Conservation (phyloP, 768 basidiomycete genomes). For the Rhodotorula graminis region DNA sequence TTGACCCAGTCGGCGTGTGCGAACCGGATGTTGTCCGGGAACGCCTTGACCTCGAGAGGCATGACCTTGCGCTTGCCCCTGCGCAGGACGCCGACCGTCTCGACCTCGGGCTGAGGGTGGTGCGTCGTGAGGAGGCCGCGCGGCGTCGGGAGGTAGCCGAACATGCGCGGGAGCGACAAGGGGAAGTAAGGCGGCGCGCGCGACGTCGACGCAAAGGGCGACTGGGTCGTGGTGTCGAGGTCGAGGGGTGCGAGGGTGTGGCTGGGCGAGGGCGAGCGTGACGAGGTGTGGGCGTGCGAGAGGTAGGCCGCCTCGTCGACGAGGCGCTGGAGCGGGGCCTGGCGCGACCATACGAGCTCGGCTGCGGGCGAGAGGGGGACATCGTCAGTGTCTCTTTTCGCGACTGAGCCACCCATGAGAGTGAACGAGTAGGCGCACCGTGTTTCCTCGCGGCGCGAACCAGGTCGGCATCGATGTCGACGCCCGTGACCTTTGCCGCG, state of each 20-base stretch:
- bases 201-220: conserved; percentile 2
- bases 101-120: conserved; percentile 11
- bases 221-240: not conserved
- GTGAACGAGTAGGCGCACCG: too few relatives aligned
- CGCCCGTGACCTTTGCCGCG: conserved; percentile 67
- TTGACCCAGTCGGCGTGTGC: conserved; percentile 69
- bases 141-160: conserved; percentile 68
- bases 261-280: not conserved
- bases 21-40: conserved; percentile 76
- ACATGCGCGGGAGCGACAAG: conserved; percentile 65
- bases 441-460: conserved; percentile 72
- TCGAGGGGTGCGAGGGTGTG: not conserved
- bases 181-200: conserved; percentile 59
- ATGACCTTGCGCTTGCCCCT: conserved; percentile 21
- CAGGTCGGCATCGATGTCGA: conserved; percentile 75
- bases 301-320: conserved; percentile 14
- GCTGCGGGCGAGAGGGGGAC: not conserved
- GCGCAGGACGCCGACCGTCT: conserved; percentile 9
- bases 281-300: not conserved
- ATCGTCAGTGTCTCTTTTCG: too few relatives aligned
- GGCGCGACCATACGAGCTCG: conserved; percentile 26
- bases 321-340: conserved; percentile 16
- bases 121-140: conserved; percentile 41
- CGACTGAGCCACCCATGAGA: too few relatives aligned
- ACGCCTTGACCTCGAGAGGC: conserved; percentile 45